Conservation (phyloP, 306 rosid species). For the Canavalia gladiata region DNA sequence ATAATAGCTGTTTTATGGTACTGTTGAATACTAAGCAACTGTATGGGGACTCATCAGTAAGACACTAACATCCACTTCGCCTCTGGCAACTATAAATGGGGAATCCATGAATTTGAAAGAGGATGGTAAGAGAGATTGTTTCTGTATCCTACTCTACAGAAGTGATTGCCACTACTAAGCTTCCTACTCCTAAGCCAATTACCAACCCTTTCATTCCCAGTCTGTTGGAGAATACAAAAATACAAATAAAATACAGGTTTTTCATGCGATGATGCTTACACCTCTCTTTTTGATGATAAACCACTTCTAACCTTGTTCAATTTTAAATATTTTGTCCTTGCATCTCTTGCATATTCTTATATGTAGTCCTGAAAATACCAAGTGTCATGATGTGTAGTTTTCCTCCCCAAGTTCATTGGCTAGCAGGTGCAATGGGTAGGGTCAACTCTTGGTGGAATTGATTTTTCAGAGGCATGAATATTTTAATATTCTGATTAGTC, state of each 20-base stretch:
- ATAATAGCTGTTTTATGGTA: slow-evolving; percentile 20
- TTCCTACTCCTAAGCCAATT: slow-evolving; percentile 19
- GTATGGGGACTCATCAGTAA: slow-evolving; percentile 3
- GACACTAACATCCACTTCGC: not conserved
- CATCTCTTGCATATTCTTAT: slow-evolving; percentile 21
- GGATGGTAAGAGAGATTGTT: slow-evolving; percentile 7
- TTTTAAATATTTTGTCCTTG: slow-evolving; percentile 28
- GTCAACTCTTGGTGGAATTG: slow-evolving; percentile 16
- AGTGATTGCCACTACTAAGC: slow-evolving; percentile 26
- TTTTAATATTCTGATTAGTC: slow-evolving; percentile 1
- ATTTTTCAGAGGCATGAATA: not conserved
- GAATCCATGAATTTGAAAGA: not conserved
- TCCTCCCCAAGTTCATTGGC: slow-evolving; percentile 21
- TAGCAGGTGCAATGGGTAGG: slow-evolving; percentile 8
- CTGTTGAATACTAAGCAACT: slow-evolving; percentile 2
- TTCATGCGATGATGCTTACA: slow-evolving; percentile 16
- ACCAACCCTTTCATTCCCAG: slow-evolving; percentile 13
- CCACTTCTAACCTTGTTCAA: not conserved
- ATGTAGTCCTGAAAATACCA: slow-evolving; percentile 14
- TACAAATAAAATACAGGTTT: not conserved
- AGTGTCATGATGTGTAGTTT: not conserved
- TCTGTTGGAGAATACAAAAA: not conserved
- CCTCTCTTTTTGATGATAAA: slow-evolving; percentile 23
- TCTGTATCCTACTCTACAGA: not conserved
- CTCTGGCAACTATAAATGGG: not conserved